phyloP scores from a whole-genome alignment of 768 basidiomycete genomes.

The Pleurotus salmoneostramineus region DNA sequence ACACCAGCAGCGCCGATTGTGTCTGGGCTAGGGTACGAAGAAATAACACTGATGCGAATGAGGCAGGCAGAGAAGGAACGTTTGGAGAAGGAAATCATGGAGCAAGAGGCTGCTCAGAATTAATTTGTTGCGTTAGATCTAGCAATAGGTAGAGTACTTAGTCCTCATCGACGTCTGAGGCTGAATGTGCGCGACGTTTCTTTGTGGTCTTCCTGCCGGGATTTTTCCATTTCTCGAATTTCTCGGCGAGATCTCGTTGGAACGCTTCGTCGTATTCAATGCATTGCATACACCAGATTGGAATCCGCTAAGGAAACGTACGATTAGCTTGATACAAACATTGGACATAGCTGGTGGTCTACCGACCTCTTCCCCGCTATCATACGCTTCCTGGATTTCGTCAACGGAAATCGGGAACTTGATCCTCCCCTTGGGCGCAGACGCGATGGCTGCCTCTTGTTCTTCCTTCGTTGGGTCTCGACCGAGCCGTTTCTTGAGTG shows the following conservation, averaged over 20 bases:
- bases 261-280: constrained; percentile 3
- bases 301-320: not conserved
- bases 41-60: constrained; percentile 74
- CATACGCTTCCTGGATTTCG: constrained; percentile 1
- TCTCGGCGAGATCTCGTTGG: not conserved
- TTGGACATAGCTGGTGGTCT: not conserved
- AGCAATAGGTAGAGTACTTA: no score
- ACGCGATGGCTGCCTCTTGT: not conserved
- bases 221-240: no score
- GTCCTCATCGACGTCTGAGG: no score
- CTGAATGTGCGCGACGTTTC: no score
- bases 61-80: constrained; percentile 78
- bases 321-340: not conserved
- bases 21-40: constrained; percentile 68
- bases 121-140: no score
- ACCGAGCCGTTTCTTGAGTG: not conserved
- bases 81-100: constrained; percentile 72
- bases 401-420: not conserved
- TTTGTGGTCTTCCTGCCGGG: no score
- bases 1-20: constrained; percentile 18
- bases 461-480: not conserved
- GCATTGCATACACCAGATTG: constrained; percentile 2
- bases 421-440: not conserved
- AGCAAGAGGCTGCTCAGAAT: constrained; percentile 53
- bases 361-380: not conserved